Conservation (phyloP, 192 early-diverging fungal genomes). For the Phycomyces blakesleeanus region DNA sequence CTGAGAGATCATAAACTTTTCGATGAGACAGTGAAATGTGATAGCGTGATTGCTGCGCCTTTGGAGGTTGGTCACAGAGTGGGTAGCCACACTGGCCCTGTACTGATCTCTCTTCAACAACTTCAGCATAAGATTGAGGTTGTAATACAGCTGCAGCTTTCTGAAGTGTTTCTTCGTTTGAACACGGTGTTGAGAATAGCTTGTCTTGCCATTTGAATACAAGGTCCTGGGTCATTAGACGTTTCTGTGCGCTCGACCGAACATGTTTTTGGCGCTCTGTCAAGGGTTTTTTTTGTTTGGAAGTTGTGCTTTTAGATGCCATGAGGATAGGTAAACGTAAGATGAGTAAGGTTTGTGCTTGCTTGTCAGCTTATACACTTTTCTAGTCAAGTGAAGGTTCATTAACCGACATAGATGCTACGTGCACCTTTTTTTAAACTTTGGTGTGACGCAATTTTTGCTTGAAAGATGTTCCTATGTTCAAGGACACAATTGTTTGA, state of each 20-base stretch:
- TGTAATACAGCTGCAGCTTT: slow-evolving; percentile 61
- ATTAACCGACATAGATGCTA: no score
- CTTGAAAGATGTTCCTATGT: no score
- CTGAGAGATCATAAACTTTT: slow-evolving; percentile 76
- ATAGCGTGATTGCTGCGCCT: slow-evolving; percentile 49
- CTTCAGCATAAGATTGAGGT: slow-evolving; percentile 61
- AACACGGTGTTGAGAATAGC: slow-evolving; percentile 15
- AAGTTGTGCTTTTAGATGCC: background rate
- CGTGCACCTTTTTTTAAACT: no score
- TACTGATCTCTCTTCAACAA: slow-evolving; percentile 70
- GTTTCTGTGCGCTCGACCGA: slow-evolving; percentile 24
- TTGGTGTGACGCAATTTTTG: no score
- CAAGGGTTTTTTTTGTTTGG: slow-evolving; percentile 4
- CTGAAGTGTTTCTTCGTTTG: background rate
- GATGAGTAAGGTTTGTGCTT: no score
- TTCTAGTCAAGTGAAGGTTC: no score
- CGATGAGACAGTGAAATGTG: slow-evolving; percentile 65
- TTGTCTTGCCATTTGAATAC: slow-evolving; percentile 37
- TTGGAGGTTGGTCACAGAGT: slow-evolving; percentile 53
- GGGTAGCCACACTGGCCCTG: slow-evolving; percentile 79
- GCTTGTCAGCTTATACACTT: no score
- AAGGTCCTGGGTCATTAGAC: slow-evolving; percentile 19
- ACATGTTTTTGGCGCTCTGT: slow-evolving; percentile 27
- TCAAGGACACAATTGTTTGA: no score
- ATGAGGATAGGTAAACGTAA: background rate